Evolutionary conservation across 129 eudicot species (phyloP), one percentile per base, ranked within the genome.

Genomic region (Rutidosis leptorrhynchoides): DNA sequence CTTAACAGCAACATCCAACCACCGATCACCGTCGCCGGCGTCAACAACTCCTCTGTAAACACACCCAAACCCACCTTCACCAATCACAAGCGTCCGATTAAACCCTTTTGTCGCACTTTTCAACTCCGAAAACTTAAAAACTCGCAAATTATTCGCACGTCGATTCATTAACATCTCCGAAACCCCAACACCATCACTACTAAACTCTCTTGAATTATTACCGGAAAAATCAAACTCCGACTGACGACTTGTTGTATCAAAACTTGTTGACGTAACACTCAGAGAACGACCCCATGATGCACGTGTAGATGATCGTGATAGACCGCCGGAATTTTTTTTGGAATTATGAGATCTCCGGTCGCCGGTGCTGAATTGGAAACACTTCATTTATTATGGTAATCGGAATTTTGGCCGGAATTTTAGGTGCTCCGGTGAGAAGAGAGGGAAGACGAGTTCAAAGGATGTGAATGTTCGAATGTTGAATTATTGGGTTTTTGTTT

Each of bases 1-100:
- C 56, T 90, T 90, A 61, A 90, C 58, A 40, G 97, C 97, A 79
- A 90, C 95, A 58, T 87, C 95, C 76, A 81, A 65, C 58, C 35
- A 72, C 60, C 68, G 68, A 33, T 70, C 84, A 15, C 28, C 70
- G 33, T 32, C 80, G 33, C 60, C 45, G 71, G 65, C 79, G 4
- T 58, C 49, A 64, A 84, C 78, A 71, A 40, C 71, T 0, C 97
- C 97, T 79, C 83, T 58, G 26, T 82, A 90, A 52, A 90, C 96
- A 69, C 86, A 80, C 29, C 97, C 97, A 53, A 90, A 90, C 16
- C 97, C 97, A 10, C 97, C 97, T 52, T 90, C 97, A 8, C 97
- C 97, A 9, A 90, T 73, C 73, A 90, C 66, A 33, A 87, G 76
- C 29, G 69, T 23, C 2, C 97, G 67, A 68, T 65, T 87, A 56